Evolutionary conservation across 108 stramenopile species (phyloP), one percentile per base, ranked within the genome.

Genomic region (Skeletonema costatum): DNA sequence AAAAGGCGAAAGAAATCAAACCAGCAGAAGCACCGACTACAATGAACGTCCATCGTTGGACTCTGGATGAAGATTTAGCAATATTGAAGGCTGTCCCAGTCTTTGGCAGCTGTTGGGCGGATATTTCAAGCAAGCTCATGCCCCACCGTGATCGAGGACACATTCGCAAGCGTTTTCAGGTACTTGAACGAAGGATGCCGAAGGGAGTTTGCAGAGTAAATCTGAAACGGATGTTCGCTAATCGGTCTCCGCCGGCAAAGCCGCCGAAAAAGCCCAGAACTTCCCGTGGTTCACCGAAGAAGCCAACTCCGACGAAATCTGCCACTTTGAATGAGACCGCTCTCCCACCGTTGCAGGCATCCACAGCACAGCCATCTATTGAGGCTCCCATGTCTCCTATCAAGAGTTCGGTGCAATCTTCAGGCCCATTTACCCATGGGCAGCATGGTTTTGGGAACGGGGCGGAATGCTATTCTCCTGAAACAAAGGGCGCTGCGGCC

Each of bases 91-190:
- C 92, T 5, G 91, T 93, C 9, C 92, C 94, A 5, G 60, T 93
- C 35, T 84, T 90, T 81, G 94, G 94, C 1, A 79, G 87, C 67
- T 87, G 90, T 86, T 96, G 92, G 92, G 92, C 92, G 1, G 94
- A 93, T 58, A 81, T 96, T 25, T 79, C 84, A 17, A 88, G 87
- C 51, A 65, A 87, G 58, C 69, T 92, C 17, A 89, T 93, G 41
- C 91, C 91, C n/a, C 92, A 96, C 79, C 83, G 94, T 32, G 92
- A 93, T 80, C 71, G 94, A 33, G 92, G 92, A 16, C 92, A 93
- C 46, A 76, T 96, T 31, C 85, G 94, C 11, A 96, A 96, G 76
- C 85, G 94, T 16, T 93, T 91, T 79, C 92, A 93, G 71, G 92
- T 96, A 1, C 77, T 96, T 38, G 91, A 92, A 65, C 78, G 94